These are phyloP conservation scores for Collybiopsis confluens DNA, from an alignment of 768 basidiomycete species.

Conservation along the genomic window DNA sequence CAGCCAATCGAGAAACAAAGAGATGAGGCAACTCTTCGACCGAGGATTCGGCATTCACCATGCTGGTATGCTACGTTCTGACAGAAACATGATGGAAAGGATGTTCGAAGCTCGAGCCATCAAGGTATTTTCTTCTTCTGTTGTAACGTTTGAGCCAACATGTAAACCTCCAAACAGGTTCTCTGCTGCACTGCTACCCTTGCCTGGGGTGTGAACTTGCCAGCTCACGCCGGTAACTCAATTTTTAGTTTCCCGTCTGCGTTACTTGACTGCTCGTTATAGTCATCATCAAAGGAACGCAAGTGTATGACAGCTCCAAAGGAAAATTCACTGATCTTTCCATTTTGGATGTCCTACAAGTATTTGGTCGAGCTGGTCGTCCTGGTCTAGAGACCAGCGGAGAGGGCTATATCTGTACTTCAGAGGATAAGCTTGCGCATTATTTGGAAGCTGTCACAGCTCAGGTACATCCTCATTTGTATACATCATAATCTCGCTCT, in stretches of 20 bases:
- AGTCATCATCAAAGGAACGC: constrained; percentile 97
- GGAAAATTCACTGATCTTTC: constrained; percentile 91
- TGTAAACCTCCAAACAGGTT: constrained; percentile 55
- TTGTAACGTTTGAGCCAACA: not conserved
- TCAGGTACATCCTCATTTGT: constrained; percentile 46
- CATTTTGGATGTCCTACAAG: constrained; percentile 92
- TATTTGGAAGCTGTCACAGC: constrained; percentile 86
- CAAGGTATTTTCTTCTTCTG: constrained; percentile 54
- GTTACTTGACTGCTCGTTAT: constrained; percentile 8
- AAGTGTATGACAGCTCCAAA: constrained; percentile 88
- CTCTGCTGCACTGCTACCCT: constrained; percentile 97
- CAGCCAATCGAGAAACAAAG: constrained; percentile 82
- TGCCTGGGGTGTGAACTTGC: constrained; percentile 99
- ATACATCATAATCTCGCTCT: not conserved
- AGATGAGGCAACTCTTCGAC: constrained; percentile 94
- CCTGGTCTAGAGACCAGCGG: constrained; percentile 88
- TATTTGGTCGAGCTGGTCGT: constrained; percentile 94
- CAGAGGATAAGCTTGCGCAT: constrained; percentile 87
- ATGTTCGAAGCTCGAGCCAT: constrained; percentile 89
- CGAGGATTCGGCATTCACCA: constrained; percentile 96
- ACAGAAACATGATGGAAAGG: constrained; percentile 92
- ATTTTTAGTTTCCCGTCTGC: constrained; percentile 7
- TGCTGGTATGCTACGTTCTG: constrained; percentile 93
- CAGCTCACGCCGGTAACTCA: constrained; percentile 85
- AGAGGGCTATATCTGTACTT: constrained; percentile 95